These are phyloP conservation scores for Hibiscus tridactylites DNA, from an alignment of 345 rosid genomes.

Conservation along the genomic window DNA sequence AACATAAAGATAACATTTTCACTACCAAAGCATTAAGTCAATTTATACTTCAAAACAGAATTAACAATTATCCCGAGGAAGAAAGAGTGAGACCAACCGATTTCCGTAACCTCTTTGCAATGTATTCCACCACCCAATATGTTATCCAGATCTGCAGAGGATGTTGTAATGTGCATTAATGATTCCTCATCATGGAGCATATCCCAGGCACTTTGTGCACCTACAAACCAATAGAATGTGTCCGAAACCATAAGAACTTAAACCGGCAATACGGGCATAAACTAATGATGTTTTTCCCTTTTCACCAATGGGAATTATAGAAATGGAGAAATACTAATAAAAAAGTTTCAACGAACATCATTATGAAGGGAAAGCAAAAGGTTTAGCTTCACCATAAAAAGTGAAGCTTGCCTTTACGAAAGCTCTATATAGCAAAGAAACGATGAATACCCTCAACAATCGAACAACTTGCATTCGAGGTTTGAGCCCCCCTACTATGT, in stretches of 20 bases:
- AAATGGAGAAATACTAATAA: not conserved
- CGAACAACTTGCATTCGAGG: conserved; percentile 20
- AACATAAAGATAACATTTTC: not conserved
- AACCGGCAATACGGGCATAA: not conserved
- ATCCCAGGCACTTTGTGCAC: conserved; percentile 89
- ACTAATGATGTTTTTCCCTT: not conserved
- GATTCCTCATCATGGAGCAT: conserved; percentile 69
- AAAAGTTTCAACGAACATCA: not conserved
- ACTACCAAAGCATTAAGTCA: no score
- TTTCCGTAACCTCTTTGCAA: conserved; percentile 91
- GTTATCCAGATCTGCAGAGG: conserved; percentile 69
- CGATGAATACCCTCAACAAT: conserved; percentile 37
- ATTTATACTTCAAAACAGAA: no score
- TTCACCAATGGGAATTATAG: not conserved
- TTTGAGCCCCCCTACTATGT: conserved; percentile 10
- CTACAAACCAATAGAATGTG: conserved; percentile 21
- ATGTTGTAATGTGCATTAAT: conserved; percentile 61
- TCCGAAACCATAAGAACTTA: not conserved
- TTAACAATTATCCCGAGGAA: no score
- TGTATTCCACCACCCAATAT: conserved; percentile 85
- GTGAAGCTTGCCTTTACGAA: not conserved
- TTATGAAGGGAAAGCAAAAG: not conserved
- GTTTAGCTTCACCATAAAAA: not conserved
- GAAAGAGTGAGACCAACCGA: conserved; percentile 31
- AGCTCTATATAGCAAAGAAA: conserved; percentile 1